Percentiles rank a stretch among this genome's conserved stretches.
Conservation (phyloP, 371 early-diverging fungal species). For the Mucor mucedo region DNA sequence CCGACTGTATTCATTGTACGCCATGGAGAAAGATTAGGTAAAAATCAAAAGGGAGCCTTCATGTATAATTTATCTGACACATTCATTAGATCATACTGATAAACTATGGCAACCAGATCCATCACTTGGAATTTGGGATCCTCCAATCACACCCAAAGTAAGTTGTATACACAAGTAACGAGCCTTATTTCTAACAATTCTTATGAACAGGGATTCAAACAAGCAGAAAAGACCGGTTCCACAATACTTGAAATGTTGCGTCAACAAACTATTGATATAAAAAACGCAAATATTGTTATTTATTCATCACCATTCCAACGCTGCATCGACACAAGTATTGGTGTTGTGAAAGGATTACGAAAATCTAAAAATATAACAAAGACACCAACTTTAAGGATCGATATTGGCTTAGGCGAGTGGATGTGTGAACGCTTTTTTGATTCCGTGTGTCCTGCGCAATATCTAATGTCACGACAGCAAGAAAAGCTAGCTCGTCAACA, state of each 20-base stretch:
- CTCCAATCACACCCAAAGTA: constrained; percentile 36
- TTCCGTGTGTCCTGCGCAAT: constrained; percentile 36
- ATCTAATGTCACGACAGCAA: constrained; percentile 37
- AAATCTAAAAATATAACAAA: constrained; percentile 1
- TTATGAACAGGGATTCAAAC: neutral
- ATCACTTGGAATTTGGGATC: constrained; percentile 48
- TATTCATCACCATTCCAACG: constrained; percentile 56
- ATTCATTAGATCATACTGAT: constrained; percentile 39
- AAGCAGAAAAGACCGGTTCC: constrained; percentile 9
- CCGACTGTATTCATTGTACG: constrained; percentile 33
- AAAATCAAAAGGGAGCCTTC: neutral
- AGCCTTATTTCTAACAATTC: neutral
- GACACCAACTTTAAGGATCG: constrained; percentile 30
- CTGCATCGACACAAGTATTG: constrained; percentile 50
- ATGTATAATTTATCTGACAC: constrained; percentile 1
- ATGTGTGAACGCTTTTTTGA: constrained; percentile 52
- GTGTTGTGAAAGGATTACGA: constrained; percentile 33
- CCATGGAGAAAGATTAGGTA: constrained; percentile 37
- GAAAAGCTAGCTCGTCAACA: constrained; percentile 45
- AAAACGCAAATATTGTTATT: constrained; percentile 31
- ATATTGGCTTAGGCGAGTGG: constrained; percentile 53
- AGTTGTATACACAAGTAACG: neutral
- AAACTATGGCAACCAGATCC: constrained; percentile 51
- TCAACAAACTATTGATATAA: constrained; percentile 26
- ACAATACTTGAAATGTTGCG: neutral